A percentile compares a stretch with the other conserved stretches of the same genome.
Conservation (phyloP, 2,329 filamentous ascomycete species). For the Knoxdaviesia capensis region DNA sequence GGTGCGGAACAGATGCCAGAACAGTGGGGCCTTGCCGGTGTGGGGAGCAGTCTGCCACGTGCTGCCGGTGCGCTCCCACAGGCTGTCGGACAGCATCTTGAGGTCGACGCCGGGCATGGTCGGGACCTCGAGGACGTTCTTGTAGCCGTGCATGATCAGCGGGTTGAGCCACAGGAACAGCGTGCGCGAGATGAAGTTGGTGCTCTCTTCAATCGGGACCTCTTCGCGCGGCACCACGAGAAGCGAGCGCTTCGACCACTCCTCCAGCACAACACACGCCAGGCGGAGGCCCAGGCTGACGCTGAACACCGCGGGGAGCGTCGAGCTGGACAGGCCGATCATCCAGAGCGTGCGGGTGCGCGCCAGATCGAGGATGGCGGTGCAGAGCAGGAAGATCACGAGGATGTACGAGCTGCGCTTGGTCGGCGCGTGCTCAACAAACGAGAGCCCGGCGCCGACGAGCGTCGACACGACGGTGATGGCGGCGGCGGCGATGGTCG, state of each 20-base stretch:
- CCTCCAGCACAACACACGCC: slow-evolving; percentile 11
- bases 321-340: slow-evolving; percentile 4
- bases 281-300: slow-evolving; percentile 11
- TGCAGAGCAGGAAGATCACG: slow-evolving; percentile 18
- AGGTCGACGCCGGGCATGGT: slow-evolving; percentile 16
- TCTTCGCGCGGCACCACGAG: slow-evolving; percentile 15
- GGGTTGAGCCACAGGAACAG: slow-evolving; percentile 16
- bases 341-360: slow-evolving; percentile 23
- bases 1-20: slow-evolving; percentile 10
- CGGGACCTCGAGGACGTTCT: slow-evolving; percentile 11
- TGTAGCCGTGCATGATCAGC: slow-evolving; percentile 16
- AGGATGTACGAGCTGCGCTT: slow-evolving; percentile 22
- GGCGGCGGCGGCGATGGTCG: slow-evolving; percentile 8
- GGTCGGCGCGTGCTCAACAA: slow-evolving; percentile 15
- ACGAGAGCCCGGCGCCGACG: slow-evolving; percentile 12
- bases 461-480: slow-evolving; percentile 13
- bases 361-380: slow-evolving; percentile 21
- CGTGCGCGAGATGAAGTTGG: slow-evolving; percentile 12
- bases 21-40: slow-evolving; percentile 10
- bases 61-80: slow-evolving; percentile 6
- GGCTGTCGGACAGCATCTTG: slow-evolving; percentile 7
- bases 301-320: slow-evolving; percentile 14
- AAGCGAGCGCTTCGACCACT: slow-evolving; percentile 17
- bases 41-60: slow-evolving; percentile 4
- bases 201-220: slow-evolving; percentile 19